A percentile compares a stretch with the other conserved stretches of the same genome.
Evolutionary conservation across 495 filamentous ascomycete genomes (phyloP).

Genomic region (Neurospora hispaniola): DNA sequence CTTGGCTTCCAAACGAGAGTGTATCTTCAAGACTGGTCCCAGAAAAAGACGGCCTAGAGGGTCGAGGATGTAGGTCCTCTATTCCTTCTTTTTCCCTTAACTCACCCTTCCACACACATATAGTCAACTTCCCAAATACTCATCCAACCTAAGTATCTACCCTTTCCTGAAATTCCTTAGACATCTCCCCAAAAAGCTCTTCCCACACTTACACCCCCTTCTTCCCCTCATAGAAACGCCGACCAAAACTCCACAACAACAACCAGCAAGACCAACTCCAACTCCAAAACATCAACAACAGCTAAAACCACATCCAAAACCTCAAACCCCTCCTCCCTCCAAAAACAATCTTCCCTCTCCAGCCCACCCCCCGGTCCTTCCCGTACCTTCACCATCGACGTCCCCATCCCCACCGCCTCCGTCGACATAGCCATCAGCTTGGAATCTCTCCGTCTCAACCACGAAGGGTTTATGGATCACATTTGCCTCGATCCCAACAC

Average conservation of each 20-base stretch:
- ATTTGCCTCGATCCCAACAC: constrained; percentile 21
- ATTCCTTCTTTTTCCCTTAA: not conserved
- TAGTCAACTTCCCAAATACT: not conserved
- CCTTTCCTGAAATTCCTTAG: not conserved
- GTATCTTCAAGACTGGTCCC: constrained; percentile 36
- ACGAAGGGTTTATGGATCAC: constrained; percentile 25
- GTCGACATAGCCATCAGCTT: constrained; percentile 23
- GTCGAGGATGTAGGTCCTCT: constrained; percentile 23
- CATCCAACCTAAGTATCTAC: not conserved
- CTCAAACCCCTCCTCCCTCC: not conserved
- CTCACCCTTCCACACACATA: not conserved
- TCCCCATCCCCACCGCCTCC: constrained; percentile 26
- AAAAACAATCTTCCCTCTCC: constrained; percentile 4
- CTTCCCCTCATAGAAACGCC: not conserved
- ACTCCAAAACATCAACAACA: not conserved
- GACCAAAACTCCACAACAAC: not conserved
- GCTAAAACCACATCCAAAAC: not conserved
- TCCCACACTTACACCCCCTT: not conserved
- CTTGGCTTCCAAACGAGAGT: constrained; percentile 37
- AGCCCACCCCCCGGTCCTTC: constrained; percentile 28
- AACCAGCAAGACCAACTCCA: not conserved
- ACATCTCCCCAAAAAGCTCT: not conserved
- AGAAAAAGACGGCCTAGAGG: constrained; percentile 29
- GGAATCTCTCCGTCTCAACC: constrained; percentile 24
- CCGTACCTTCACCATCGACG: constrained; percentile 42